phyloP scores from a whole-genome alignment of 148 eudicot genomes.

The Pouteria glomerata region DNA sequence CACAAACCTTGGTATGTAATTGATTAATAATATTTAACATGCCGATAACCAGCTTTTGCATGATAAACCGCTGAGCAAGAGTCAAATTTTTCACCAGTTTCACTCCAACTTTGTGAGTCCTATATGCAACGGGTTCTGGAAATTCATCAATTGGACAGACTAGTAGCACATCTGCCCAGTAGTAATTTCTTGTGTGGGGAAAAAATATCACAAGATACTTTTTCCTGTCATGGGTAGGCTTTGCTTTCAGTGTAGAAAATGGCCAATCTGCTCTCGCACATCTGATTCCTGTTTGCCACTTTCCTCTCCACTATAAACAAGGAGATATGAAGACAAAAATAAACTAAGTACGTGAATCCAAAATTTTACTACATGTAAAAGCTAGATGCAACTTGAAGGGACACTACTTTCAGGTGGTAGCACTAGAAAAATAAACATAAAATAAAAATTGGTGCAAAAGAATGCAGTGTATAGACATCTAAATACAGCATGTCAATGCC shows the following conservation, averaged over 20 bases:
- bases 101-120: slow-evolving; percentile 65
- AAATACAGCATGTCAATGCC: too few relatives aligned
- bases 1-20: slow-evolving; percentile 63
- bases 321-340: slow-evolving; percentile 12
- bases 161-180: slow-evolving; percentile 89
- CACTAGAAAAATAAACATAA: not conserved
- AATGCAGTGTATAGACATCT: too few relatives aligned
- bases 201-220: slow-evolving; percentile 85
- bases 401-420: slow-evolving; percentile 1
- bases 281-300: slow-evolving; percentile 96
- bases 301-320: slow-evolving; percentile 80
- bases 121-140: slow-evolving; percentile 82
- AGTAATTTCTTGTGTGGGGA: slow-evolving; percentile 71
- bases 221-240: slow-evolving; percentile 88
- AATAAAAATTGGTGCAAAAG: not conserved
- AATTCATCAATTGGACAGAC: slow-evolving; percentile 75
- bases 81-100: slow-evolving; percentile 84
- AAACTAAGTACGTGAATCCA: slow-evolving; percentile 1
- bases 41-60: slow-evolving; percentile 77
- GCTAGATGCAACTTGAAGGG: not conserved
- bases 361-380: not conserved
- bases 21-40: slow-evolving; percentile 77
- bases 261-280: slow-evolving; percentile 98
- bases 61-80: slow-evolving; percentile 77
- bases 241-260: slow-evolving; percentile 71